phyloP scores from a whole-genome alignment of 179 eudicot species.

The Silene coronaria region DNA sequence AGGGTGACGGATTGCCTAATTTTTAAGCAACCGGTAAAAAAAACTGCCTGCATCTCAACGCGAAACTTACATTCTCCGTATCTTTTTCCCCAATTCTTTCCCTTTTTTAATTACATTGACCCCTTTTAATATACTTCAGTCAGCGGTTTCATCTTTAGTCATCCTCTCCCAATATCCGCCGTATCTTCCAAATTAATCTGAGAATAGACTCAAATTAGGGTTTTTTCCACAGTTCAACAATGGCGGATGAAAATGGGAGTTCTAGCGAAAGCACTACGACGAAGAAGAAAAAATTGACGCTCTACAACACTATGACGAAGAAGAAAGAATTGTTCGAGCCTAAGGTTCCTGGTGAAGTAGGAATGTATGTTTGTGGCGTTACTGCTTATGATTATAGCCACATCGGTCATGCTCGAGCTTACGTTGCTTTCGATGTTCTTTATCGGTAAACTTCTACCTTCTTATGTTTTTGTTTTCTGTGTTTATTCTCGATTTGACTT shows the following conservation, averaged over 20 bases:
- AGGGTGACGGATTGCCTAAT: too few relatives aligned
- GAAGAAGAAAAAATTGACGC: constrained; percentile 49
- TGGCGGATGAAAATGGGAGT: constrained; percentile 6
- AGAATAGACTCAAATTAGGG: not conserved
- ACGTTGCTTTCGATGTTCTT: constrained; percentile 75
- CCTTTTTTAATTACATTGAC: too few relatives aligned
- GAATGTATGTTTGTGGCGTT: constrained; percentile 94
- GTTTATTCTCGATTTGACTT: not conserved
- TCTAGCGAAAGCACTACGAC: constrained; percentile 53
- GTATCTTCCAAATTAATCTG: too few relatives aligned
- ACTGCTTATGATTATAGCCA: constrained; percentile 93
- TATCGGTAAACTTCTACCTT: constrained; percentile 37
- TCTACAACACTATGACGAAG: constrained; percentile 65
- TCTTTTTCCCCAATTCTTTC: too few relatives aligned
- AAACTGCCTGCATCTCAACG: too few relatives aligned
- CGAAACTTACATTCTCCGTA: too few relatives aligned
- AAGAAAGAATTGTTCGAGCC: constrained; percentile 60
- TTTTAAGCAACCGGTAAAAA: too few relatives aligned
- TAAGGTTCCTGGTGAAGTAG: constrained; percentile 60
- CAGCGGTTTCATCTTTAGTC: too few relatives aligned
- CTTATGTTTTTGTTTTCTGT: not conserved
- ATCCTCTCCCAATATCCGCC: too few relatives aligned
- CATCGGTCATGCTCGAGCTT: constrained; percentile 89
- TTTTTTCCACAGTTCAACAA: not conserved
- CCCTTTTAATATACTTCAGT: too few relatives aligned